Evolutionary conservation across 2,329 filamentous ascomycete species (phyloP).

Genomic region (Calonectria leucothoes): DNA sequence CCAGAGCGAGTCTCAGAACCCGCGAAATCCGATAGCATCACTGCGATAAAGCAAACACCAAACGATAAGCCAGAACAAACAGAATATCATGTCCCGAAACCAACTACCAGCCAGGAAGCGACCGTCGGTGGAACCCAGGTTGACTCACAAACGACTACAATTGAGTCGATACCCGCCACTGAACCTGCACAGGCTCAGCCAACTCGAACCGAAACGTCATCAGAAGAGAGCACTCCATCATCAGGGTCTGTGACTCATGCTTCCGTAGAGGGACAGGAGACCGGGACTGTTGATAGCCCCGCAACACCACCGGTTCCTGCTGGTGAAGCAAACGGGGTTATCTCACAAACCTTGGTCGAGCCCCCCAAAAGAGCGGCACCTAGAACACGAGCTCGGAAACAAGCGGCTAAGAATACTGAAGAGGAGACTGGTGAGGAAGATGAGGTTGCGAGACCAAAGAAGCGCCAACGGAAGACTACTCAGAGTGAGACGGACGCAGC

Average conservation of each 20-base stretch:
- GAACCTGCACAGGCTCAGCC: conserved; percentile 20
- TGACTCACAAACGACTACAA: not conserved
- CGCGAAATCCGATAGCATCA: conserved; percentile 23
- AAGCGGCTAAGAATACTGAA: conserved; percentile 22
- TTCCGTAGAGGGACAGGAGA: conserved; percentile 27
- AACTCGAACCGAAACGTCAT: not conserved
- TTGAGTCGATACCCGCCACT: conserved; percentile 15
- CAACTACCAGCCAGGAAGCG: not conserved
- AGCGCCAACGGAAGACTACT: conserved; percentile 47
- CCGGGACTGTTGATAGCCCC: conserved; percentile 27
- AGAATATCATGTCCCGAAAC: not conserved
- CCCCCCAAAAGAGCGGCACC: conserved; percentile 21
- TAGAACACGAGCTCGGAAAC: conserved; percentile 34
- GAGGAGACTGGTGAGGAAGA: conserved; percentile 31
- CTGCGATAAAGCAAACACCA: conserved; percentile 1
- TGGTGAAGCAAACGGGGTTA: conserved; percentile 20
- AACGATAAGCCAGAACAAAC: not conserved
- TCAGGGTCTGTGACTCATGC: conserved; percentile 19
- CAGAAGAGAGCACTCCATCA: not conserved
- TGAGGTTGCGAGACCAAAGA: conserved; percentile 42
- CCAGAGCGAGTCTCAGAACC: conserved; percentile 34
- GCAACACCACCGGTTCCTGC: conserved; percentile 23
- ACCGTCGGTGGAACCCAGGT: not conserved
- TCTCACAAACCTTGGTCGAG: conserved; percentile 20
- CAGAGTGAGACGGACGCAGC: conserved; percentile 33